Conservation (phyloP, 495 filamentous ascomycete species). For the Tuber aestivum region DNA sequence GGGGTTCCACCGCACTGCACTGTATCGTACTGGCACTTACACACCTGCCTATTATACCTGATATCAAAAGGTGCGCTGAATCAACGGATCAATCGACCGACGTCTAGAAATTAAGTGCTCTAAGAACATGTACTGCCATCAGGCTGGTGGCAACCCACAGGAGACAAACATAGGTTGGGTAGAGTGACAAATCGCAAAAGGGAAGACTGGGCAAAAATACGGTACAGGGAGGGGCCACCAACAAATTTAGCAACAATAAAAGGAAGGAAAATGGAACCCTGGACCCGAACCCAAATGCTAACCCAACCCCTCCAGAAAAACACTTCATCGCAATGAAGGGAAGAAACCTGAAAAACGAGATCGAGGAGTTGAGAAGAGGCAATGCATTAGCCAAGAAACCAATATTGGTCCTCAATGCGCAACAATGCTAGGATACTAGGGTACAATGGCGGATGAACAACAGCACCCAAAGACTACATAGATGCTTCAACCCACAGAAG, state of each 20-base stretch:
- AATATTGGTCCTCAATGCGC: background rate
- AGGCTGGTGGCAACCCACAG: background rate
- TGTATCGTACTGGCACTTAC: background rate
- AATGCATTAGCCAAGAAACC: slow-evolving; percentile 1
- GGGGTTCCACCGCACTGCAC: background rate
- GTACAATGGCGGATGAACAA: slow-evolving; percentile 20
- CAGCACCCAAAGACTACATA: slow-evolving; percentile 21
- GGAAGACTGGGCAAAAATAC: background rate
- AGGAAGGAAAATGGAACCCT: background rate
- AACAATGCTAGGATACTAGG: slow-evolving; percentile 28
- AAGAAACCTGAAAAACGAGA: background rate
- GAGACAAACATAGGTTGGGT: background rate
- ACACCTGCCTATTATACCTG: background rate
- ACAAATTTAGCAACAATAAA: background rate
- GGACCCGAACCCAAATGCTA: background rate
- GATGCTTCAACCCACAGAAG: slow-evolving; percentile 33
- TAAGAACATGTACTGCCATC: background rate
- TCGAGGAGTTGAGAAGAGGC: background rate
- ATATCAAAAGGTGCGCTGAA: background rate
- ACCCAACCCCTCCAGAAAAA: slow-evolving; percentile 2
- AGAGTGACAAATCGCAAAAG: background rate
- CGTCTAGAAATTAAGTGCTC: background rate
- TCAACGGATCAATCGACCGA: background rate
- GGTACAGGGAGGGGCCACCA: background rate
- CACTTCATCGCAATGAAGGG: background rate